A percentile compares a stretch with the other conserved stretches of the same genome.
These are phyloP conservation scores for Cercophora sp. DNA, from an alignment of 495 filamentous ascomycete genomes.

Conservation along the genomic window DNA sequence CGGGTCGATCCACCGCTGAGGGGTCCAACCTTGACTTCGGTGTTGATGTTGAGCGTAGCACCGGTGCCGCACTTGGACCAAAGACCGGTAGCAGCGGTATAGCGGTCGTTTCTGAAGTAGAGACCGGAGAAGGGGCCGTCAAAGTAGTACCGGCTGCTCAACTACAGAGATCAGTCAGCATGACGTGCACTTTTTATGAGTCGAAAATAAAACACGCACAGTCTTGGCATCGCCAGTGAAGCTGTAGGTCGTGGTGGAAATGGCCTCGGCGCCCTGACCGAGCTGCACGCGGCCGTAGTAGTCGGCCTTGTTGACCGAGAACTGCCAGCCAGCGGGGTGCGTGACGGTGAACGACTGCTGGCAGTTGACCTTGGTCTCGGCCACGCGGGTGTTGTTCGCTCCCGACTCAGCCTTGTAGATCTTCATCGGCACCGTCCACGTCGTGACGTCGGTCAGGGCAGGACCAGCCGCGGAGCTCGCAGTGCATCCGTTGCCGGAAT, in stretches of 20 bases:
- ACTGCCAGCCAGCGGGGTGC: constrained; percentile 16
- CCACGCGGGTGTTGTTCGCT: neutral
- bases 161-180: constrained; percentile 6
- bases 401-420: constrained; percentile 4
- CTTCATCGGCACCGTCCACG: neutral
- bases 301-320: constrained; percentile 14
- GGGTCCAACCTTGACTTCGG: constrained; percentile 12
- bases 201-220: neutral
- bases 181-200: neutral
- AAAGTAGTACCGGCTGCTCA: constrained; percentile 13
- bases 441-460: constrained; percentile 3
- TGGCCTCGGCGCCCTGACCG: constrained; percentile 5
- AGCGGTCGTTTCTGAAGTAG: constrained; percentile 19
- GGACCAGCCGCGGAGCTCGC: neutral
- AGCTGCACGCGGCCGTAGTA: constrained; percentile 17
- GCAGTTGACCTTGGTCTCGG: constrained; percentile 6
- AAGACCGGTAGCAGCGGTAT: neutral
- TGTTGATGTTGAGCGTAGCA: constrained; percentile 12
- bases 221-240: neutral
- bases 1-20: neutral
- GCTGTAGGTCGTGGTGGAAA: constrained; percentile 13
- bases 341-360: constrained; percentile 10
- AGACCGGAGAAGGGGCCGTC: constrained; percentile 14
- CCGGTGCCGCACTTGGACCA: constrained; percentile 15
- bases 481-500: constrained; percentile 8